phyloP scores from a whole-genome alignment of 1,284 basidiomycete genomes.

The Clitocybe nebularis region DNA sequence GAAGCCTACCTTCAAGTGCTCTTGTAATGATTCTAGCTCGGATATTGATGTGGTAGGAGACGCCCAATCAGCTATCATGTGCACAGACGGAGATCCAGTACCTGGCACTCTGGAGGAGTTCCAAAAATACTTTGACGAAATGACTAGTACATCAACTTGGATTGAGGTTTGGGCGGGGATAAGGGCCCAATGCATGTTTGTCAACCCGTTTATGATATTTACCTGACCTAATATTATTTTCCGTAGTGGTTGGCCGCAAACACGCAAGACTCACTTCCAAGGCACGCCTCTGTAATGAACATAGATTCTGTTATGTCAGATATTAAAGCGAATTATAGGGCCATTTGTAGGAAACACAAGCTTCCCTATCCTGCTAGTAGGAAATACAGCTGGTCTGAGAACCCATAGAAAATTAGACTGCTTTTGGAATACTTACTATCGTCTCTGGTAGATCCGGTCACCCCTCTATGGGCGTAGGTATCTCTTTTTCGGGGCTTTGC shows the following conservation, averaged over 20 bases:
- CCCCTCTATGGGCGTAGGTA: conserved; percentile 29
- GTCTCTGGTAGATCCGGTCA: conserved; percentile 33
- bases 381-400: conserved; percentile 36
- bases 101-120: conserved; percentile 25
- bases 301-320: not conserved
- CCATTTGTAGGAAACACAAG: conserved; percentile 35
- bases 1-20: conserved; percentile 26
- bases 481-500: not conserved
- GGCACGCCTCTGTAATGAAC: conserved; percentile 17
- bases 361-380: conserved; percentile 33
- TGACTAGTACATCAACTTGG: conserved; percentile 26
- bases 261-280: conserved; percentile 28
- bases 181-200: conserved; percentile 27
- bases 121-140: conserved; percentile 24
- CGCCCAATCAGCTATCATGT: conserved; percentile 27
- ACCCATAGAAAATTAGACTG: not conserved
- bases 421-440: not conserved
- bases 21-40: conserved; percentile 18
- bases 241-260: conserved; percentile 30
- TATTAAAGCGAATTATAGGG: conserved; percentile 15
- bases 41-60: conserved; percentile 22
- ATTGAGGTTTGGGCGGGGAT: conserved; percentile 27
- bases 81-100: conserved; percentile 36
- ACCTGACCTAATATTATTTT: not conserved
- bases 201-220: not conserved